Conservation (phyloP, 495 filamentous ascomycete genomes). For the Tetracladium setigerum region DNA sequence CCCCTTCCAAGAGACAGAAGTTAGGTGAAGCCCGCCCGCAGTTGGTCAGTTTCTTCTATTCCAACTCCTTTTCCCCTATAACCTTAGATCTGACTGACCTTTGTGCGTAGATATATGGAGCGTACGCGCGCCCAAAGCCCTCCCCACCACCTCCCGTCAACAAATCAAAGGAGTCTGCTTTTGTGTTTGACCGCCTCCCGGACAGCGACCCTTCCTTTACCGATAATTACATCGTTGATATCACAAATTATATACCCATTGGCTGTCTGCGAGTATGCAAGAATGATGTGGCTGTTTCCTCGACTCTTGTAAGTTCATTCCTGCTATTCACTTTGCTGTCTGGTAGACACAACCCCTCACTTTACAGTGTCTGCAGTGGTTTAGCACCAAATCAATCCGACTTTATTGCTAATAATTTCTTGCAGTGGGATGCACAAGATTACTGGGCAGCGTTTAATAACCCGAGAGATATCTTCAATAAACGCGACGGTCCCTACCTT, state of each 20-base stretch:
- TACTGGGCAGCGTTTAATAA: slow-evolving; percentile 13
- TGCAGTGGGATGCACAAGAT: slow-evolving; percentile 7
- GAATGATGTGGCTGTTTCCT: slow-evolving; percentile 1
- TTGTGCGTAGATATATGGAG: slow-evolving; percentile 15
- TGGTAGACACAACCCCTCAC: too few species aligned
- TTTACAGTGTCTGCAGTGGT: too few species aligned
- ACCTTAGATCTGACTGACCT: not conserved
- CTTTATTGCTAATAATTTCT: too few species aligned
- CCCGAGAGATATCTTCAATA: slow-evolving; percentile 6
- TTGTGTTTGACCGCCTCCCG: slow-evolving; percentile 19
- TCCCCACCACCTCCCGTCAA: slow-evolving; percentile 23
- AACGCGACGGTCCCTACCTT: not conserved
- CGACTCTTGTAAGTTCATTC: not conserved
- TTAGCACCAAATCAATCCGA: too few species aligned
- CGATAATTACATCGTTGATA: slow-evolving; percentile 10
- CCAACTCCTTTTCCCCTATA: too few species aligned
- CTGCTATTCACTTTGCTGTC: too few species aligned
- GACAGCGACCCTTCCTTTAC: slow-evolving; percentile 8
- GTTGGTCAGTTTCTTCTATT: too few species aligned
- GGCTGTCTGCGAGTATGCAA: slow-evolving; percentile 13
- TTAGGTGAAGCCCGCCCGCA: too few species aligned
- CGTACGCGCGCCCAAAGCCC: slow-evolving; percentile 20
- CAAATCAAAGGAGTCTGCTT: slow-evolving; percentile 16
- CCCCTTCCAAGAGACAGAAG: too few species aligned
- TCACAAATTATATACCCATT: slow-evolving; percentile 18